Evolutionary conservation across 495 filamentous ascomycete species (phyloP), one percentile per base, ranked within the genome.

Genomic region (Penicillium argentinense): DNA sequence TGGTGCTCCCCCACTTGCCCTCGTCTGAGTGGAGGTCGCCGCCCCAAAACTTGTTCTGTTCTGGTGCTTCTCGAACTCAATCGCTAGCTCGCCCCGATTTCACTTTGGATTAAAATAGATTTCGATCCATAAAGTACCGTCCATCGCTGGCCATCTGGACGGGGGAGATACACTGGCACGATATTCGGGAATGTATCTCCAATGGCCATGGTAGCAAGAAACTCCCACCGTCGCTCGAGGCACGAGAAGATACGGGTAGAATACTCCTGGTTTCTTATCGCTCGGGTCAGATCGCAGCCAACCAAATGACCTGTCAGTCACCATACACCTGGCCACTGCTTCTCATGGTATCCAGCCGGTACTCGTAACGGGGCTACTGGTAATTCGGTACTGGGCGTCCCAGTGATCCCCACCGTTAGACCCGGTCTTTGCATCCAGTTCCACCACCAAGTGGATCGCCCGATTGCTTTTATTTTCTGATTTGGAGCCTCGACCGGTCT

Each of bases 351-450:
- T 45, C 30, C 29, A 41, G n/a, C 12, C 21, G 12, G 43, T 36
- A 33, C 44, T 47, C 29, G 54, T 55, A 55, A 53, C 25, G 22
- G 14, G 13, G 17, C 43, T 28, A 30, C 44, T 33, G 29, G 29
- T 33, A 33, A 33, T 33, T 33, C 41, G 28, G 52, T 39, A 56
- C 42, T 14, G 14, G 47, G 21, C 25, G 26, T 42, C 45, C 44
- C 48, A 56, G 47, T 30, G 12, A 57, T 58, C 54, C 43, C 59
- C 58, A 59, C 59, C 46, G 30, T 51, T 53, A 28, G 45, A 50
- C 42, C 48, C 42, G 45, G 51, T 23, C 49, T 42, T 49, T 55
- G 32, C 34, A 18, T 45, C 39, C 32, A 45, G 42, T 53, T 46
- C 51, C 59, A 59, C 44, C 34, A 2, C 37, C 9, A 53, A 49